A percentile compares a stretch with the other conserved stretches of the same genome.
Evolutionary conservation across 805 yeast species (phyloP).

Genomic region (Ogataea ganodermae): DNA sequence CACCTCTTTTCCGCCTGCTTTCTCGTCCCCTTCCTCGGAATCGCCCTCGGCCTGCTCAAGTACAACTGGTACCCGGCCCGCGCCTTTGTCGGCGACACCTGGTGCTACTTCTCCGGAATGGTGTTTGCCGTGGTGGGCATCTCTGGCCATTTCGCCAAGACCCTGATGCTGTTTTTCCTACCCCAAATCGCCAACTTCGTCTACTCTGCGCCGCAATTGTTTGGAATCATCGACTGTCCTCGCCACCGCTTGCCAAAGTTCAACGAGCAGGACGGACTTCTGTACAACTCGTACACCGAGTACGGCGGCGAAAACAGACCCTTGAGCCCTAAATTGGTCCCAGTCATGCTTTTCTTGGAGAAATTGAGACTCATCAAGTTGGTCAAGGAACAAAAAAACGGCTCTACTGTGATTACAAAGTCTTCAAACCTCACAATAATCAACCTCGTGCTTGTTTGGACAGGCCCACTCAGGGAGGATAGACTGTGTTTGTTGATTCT

Average conservation of each 20-base stretch:
- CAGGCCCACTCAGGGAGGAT: slow-evolving; percentile 91
- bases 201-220: slow-evolving; percentile 90
- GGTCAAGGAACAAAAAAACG: slow-evolving; percentile 35
- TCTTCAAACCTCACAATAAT: slow-evolving; percentile 87
- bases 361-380: slow-evolving; percentile 49
- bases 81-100: slow-evolving; percentile 97
- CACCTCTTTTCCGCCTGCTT: slow-evolving; percentile 81
- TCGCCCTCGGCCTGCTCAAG: slow-evolving; percentile 70
- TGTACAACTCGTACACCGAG: slow-evolving; percentile 70
- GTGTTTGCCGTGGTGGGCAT: slow-evolving; percentile 97
- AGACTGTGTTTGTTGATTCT: slow-evolving; percentile 62
- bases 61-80: slow-evolving; percentile 89
- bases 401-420: slow-evolving; percentile 32
- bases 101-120: slow-evolving; percentile 98
- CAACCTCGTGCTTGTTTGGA: slow-evolving; percentile 77
- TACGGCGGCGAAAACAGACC: slow-evolving; percentile 34
- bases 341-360: slow-evolving; percentile 48
- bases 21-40: slow-evolving; percentile 85
- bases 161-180: slow-evolving; percentile 77
- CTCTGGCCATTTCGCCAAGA: slow-evolving; percentile 93
- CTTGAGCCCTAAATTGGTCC: slow-evolving; percentile 29
- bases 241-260: slow-evolving; percentile 89
- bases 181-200: slow-evolving; percentile 92
- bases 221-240: slow-evolving; percentile 88
- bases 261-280: slow-evolving; percentile 62